Conservation (phyloP, 2,329 filamentous ascomycete genomes). For the Exophiala sp. region DNA sequence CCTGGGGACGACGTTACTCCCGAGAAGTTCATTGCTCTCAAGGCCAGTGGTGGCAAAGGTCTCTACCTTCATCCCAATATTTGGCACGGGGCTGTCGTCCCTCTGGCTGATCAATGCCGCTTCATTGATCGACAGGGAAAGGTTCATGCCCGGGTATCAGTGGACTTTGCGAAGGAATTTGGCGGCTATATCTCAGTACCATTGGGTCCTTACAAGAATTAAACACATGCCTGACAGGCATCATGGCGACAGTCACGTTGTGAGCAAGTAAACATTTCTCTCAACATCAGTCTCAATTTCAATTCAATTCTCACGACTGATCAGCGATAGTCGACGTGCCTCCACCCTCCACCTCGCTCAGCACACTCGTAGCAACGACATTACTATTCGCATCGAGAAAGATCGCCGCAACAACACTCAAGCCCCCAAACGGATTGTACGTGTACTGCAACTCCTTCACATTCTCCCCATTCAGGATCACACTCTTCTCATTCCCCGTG, state of each 20-base stretch:
- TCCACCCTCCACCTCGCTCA: slow-evolving; percentile 53
- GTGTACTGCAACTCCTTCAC: slow-evolving; percentile 53
- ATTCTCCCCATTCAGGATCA: slow-evolving; percentile 43
- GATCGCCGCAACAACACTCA: slow-evolving; percentile 48
- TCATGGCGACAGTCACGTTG: too few species aligned
- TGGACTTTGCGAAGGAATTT: slow-evolving; percentile 18
- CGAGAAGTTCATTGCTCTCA: slow-evolving; percentile 15
- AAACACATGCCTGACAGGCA: too few species aligned
- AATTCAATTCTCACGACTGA: too few species aligned
- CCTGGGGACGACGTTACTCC: slow-evolving; percentile 15
- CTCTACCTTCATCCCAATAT: slow-evolving; percentile 17
- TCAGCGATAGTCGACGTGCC: slow-evolving; percentile 48
- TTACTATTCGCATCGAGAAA: slow-evolving; percentile 47
- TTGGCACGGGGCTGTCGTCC: slow-evolving; percentile 17
- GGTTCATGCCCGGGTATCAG: slow-evolving; percentile 15
- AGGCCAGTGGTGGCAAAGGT: slow-evolving; percentile 11
- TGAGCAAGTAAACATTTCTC: too few species aligned
- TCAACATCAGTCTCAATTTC: too few species aligned
- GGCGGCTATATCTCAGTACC: slow-evolving; percentile 14
- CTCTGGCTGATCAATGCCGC: slow-evolving; percentile 9
- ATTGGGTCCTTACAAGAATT: neutral
- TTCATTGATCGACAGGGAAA: slow-evolving; percentile 14
- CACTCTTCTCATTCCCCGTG: slow-evolving; percentile 51
- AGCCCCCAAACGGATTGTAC: slow-evolving; percentile 51
- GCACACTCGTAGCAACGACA: slow-evolving; percentile 51